Evolutionary conservation across 352 stramenopile genomes (phyloP).

Genomic region (Globisporangium sylvaticum): DNA sequence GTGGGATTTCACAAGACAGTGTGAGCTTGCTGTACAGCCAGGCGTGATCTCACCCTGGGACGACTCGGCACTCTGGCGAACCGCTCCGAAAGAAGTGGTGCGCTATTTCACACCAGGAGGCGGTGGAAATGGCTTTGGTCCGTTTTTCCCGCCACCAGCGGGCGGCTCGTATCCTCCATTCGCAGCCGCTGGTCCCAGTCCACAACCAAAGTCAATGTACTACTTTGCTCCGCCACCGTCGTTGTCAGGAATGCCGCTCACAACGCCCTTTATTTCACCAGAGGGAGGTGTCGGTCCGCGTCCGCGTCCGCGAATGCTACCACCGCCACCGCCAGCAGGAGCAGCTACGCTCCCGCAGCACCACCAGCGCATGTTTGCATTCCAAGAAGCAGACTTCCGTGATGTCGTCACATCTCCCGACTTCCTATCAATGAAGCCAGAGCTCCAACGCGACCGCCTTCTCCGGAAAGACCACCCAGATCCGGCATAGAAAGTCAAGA

Average conservation of each 20-base stretch:
- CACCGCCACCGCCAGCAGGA: neutral
- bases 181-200: neutral
- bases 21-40: slow-evolving; percentile 28
- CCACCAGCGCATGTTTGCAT: slow-evolving; percentile 5
- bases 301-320: slow-evolving; percentile 6
- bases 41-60: slow-evolving; percentile 32
- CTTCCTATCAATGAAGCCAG: neutral
- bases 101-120: slow-evolving; percentile 53
- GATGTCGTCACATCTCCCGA: slow-evolving; percentile 10
- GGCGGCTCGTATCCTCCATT: slow-evolving; percentile 5
- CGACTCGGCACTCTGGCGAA: slow-evolving; percentile 56
- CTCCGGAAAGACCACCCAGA: neutral
- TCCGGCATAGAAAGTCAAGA: neutral
- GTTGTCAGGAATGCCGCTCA: neutral
- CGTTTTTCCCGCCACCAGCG: slow-evolving; percentile 21
- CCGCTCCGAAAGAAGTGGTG: slow-evolving; percentile 65
- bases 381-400: slow-evolving; percentile 10
- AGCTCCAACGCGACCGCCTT: neutral
- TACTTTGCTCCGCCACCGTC: slow-evolving; percentile 32
- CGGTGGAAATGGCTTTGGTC: slow-evolving; percentile 20
- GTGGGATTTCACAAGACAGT: slow-evolving; percentile 68
- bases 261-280: slow-evolving; percentile 2
- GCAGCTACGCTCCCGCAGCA: neutral
- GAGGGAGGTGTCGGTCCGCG: neutral
- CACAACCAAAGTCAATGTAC: slow-evolving; percentile 32